Evolutionary conservation across 2,329 filamentous ascomycete species (phyloP).

Genomic region (Aspergillus calidoustus): DNA sequence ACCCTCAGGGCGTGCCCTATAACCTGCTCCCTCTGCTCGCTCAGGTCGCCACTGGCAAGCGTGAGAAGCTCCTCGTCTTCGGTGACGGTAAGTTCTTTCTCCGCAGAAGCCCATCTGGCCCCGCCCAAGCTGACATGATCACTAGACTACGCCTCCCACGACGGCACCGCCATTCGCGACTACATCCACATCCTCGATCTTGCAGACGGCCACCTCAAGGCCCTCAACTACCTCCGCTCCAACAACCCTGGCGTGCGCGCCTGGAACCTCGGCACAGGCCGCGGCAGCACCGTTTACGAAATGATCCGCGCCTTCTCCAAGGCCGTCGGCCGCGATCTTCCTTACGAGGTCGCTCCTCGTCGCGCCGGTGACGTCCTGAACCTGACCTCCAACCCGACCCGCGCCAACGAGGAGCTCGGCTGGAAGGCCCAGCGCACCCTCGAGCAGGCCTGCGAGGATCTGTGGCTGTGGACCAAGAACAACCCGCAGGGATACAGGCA

Average conservation of each 20-base stretch:
- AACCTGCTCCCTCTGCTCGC: conserved; percentile 93
- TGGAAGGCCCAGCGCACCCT: conserved; percentile 93
- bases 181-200: conserved; percentile 70
- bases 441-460: conserved; percentile 89
- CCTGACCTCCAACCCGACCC: conserved; percentile 86
- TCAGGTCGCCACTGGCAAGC: conserved; percentile 92
- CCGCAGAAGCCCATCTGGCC: neutral
- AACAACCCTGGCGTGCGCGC: conserved; percentile 80
- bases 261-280: conserved; percentile 96
- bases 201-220: conserved; percentile 59
- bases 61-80: conserved; percentile 92
- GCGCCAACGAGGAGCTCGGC: conserved; percentile 84
- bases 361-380: conserved; percentile 90
- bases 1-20: conserved; percentile 92
- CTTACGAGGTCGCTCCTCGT: conserved; percentile 83
- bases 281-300: conserved; percentile 93
- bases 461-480: conserved; percentile 97
- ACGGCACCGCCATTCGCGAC: conserved; percentile 65
- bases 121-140: neutral
- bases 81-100: conserved; percentile 72
- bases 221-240: conserved; percentile 68
- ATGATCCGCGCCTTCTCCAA: conserved; percentile 94
- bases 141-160: conserved; percentile 72
- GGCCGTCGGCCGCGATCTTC: conserved; percentile 82
- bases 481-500: conserved; percentile 96